Base-by-base conservation (phyloP, 2,329 filamentous ascomycete species). In the Phialophora macrospora region DNA sequence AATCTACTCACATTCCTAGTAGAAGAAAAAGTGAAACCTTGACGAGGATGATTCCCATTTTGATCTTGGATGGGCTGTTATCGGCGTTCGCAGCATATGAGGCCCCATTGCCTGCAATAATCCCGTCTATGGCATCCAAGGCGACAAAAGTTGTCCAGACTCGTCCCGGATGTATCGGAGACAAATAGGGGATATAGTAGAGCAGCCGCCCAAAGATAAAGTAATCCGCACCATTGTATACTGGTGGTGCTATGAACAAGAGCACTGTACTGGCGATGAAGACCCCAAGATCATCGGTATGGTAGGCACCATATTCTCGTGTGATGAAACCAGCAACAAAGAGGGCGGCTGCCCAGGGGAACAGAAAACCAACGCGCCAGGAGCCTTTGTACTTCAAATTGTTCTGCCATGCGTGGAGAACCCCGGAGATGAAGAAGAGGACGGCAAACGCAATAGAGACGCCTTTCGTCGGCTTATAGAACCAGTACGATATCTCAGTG, bases 121-220 rank as follows among this genome's bases (percentile, higher is more conserved):
- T 65, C 61, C 79, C 79, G 46, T 87, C 80, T 0, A 81, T 75
- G 1, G 76, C 73, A 44, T 87, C 84, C 9, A 85, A 76, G 1
- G 81, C 76, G 41, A 88, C 76, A 67, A 88, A 85, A 3, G 81
- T 82, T 68, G 86, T 88, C 69, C 88, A 84, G 4, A 88, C 79
- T 3, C 84, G 80, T 2, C 84, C 84, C 0, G 84, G 84, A 68
- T 86, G 83, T 38, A 86, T 80, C 0, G 78, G 77, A 0, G 74
- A 73, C 46, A 82, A 78, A 65, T 86, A 86, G 3, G 83, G 75
- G 1, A 78, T 74, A 58, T 81, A 79, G 63, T 80, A 80, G 0
- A 87, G 75, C n/a, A 85, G 79, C 30, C 82, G 80, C 17, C 78
- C 80, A 0, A 86, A 77, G 62, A 85, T 84, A 41, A 84, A 77